These are phyloP conservation scores for Theileria orientalis DNA, from an alignment of 169 alveolate species.

Conservation along the genomic window DNA sequence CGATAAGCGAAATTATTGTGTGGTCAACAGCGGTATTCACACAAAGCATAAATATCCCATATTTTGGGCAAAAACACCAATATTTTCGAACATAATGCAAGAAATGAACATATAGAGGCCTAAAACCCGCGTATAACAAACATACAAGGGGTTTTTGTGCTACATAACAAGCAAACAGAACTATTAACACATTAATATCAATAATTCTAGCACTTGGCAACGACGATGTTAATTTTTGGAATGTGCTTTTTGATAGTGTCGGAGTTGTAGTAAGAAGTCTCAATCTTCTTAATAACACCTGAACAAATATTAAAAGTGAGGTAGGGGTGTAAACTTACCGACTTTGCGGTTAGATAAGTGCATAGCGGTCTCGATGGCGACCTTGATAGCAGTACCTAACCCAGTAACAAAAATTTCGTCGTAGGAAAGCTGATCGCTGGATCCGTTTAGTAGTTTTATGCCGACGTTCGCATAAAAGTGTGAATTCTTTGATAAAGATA, in stretches of 20 bases:
- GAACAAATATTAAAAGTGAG: background rate
- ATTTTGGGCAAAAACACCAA: background rate
- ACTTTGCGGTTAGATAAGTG: constrained; percentile 63
- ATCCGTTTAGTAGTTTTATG: constrained; percentile 65
- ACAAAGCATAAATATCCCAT: background rate
- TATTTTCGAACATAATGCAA: background rate
- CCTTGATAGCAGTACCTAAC: constrained; percentile 71
- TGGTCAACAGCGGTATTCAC: background rate
- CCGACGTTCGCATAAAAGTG: constrained; percentile 71
- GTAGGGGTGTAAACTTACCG: constrained; percentile 28
- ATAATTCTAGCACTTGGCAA: constrained; percentile 30
- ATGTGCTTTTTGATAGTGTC: constrained; percentile 65
- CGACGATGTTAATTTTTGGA: constrained; percentile 69
- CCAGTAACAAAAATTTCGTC: constrained; percentile 72
- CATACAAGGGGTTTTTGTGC: too few relatives aligned
- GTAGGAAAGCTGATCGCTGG: constrained; percentile 61
- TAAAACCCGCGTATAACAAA: too few relatives aligned
- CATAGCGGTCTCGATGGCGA: constrained; percentile 73
- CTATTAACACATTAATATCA: too few relatives aligned
- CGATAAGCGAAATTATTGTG: too few relatives aligned
- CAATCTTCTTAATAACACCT: constrained; percentile 65
- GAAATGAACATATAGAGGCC: background rate
- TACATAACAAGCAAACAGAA: too few relatives aligned
- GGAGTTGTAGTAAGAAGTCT: constrained; percentile 69
- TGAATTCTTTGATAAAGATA: constrained; percentile 67